phyloP scores from a whole-genome alignment of 163 green algal genomes.

The Scenedesmus sp. region DNA sequence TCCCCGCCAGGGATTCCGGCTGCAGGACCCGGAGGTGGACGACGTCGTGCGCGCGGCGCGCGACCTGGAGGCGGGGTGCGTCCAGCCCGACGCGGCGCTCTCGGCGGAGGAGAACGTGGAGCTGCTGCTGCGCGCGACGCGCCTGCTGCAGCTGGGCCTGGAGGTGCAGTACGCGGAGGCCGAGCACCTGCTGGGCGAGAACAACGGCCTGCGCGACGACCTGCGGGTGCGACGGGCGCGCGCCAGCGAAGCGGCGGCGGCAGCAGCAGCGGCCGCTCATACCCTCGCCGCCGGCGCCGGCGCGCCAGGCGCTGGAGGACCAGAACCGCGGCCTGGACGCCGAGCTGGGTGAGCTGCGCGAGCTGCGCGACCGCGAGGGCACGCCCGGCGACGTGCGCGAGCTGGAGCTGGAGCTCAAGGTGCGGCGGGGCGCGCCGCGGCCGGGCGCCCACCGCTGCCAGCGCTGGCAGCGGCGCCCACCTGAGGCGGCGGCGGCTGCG shows the following conservation, averaged over 20 bases:
- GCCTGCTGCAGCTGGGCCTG: constrained; percentile 60
- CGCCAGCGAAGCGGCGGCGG: no score
- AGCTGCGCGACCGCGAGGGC: constrained; percentile 53
- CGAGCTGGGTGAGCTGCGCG: constrained; percentile 45
- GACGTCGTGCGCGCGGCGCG: constrained; percentile 50
- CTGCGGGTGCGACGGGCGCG: constrained; percentile 35
- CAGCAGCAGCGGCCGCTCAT: no score
- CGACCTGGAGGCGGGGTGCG: constrained; percentile 51
- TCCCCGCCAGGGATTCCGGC: constrained; percentile 56
- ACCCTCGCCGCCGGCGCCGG: no score
- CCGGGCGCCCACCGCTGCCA: not conserved
- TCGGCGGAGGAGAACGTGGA: constrained; percentile 55
- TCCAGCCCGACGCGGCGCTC: constrained; percentile 47
- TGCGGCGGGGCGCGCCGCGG: not conserved
- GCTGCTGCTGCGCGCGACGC: constrained; percentile 48
- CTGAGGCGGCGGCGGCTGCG: not conserved
- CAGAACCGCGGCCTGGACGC: constrained; percentile 47
- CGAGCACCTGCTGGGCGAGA: constrained; percentile 53
- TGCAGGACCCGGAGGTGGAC: constrained; percentile 60
- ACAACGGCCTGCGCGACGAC: constrained; percentile 52
- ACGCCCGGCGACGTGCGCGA: constrained; percentile 41
- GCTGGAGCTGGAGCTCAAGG: constrained; percentile 46
- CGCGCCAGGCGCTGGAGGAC: constrained; percentile 52
- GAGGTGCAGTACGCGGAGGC: constrained; percentile 64
- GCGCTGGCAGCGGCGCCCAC: not conserved